phyloP scores from a whole-genome alignment of 2,329 filamentous ascomycete species.

The Pseudocercospora vitis region DNA sequence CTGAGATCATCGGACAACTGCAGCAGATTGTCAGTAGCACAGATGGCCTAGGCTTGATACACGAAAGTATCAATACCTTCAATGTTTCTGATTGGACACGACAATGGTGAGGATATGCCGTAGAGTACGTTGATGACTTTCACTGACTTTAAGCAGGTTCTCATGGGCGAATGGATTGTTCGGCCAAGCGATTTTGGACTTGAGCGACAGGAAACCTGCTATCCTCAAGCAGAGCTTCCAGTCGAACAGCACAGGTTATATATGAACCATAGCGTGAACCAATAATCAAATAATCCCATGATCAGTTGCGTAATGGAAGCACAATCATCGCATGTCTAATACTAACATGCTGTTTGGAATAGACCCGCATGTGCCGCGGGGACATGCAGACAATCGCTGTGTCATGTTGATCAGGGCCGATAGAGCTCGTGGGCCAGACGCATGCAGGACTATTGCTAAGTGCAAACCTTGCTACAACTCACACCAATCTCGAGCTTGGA shows the following conservation, averaged over 20 bases:
- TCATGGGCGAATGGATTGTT: slow-evolving; percentile 48
- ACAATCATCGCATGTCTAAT: no score
- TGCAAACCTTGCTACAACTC: no score
- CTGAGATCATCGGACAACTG: slow-evolving; percentile 48
- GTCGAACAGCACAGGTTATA: slow-evolving; percentile 19
- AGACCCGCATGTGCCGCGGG: no score
- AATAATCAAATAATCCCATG: no score
- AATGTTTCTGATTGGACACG: slow-evolving; percentile 49
- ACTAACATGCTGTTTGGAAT: no score
- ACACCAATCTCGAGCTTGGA: no score
- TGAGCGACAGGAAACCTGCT: slow-evolving; percentile 25
- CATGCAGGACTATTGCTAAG: no score
- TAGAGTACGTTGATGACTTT: neutral
- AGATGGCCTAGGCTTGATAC: slow-evolving; percentile 51
- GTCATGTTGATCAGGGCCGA: no score
- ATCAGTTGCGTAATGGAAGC: no score
- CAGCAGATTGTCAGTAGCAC: slow-evolving; percentile 49
- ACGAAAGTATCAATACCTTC: slow-evolving; percentile 54
- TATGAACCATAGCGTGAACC: neutral
- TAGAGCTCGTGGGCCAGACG: no score
- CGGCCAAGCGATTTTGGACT: slow-evolving; percentile 27
- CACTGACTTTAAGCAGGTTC: slow-evolving; percentile 38
- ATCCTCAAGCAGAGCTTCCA: slow-evolving; percentile 47
- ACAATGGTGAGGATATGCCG: slow-evolving; percentile 44
- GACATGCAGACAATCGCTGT: no score